Percentiles rank a stretch among this genome's conserved stretches.
These are phyloP conservation scores for Acacia confusa DNA, from an alignment of 306 rosid genomes.

Conservation along the genomic window DNA sequence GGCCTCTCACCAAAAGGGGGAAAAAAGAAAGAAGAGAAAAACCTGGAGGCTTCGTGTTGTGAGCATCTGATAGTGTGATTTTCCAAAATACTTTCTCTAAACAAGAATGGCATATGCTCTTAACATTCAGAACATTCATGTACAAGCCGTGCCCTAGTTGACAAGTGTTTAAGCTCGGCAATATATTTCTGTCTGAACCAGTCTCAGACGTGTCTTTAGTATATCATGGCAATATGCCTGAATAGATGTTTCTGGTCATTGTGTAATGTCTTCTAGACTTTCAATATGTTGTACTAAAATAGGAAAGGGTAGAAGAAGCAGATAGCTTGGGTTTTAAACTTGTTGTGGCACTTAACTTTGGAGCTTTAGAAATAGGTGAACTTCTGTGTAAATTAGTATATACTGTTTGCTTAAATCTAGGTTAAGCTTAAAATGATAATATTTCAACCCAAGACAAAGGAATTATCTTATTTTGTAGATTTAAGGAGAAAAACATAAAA, in stretches of 20 bases:
- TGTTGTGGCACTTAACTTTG: too few species aligned
- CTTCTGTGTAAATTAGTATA: neutral
- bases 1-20: neutral
- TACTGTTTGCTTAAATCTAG: neutral
- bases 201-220: neutral
- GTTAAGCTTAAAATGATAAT: neutral
- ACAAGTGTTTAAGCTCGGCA: neutral
- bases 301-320: neutral
- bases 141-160: neutral
- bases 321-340: neutral
- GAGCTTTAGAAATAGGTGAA: neutral
- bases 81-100: neutral
- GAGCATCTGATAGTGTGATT: neutral
- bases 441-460: neutral
- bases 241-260: neutral
- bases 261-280: neutral
- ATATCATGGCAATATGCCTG: neutral
- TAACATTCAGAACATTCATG: neutral
- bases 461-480: neutral
- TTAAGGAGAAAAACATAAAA: neutral
- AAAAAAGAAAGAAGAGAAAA: neutral
- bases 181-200: neutral
- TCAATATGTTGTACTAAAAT: neutral
- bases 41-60: neutral
- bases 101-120: neutral